Percentiles rank a stretch among this genome's conserved stretches.
Conservation (phyloP, 148 eudicot genomes). For the Drosera capensis region DNA sequence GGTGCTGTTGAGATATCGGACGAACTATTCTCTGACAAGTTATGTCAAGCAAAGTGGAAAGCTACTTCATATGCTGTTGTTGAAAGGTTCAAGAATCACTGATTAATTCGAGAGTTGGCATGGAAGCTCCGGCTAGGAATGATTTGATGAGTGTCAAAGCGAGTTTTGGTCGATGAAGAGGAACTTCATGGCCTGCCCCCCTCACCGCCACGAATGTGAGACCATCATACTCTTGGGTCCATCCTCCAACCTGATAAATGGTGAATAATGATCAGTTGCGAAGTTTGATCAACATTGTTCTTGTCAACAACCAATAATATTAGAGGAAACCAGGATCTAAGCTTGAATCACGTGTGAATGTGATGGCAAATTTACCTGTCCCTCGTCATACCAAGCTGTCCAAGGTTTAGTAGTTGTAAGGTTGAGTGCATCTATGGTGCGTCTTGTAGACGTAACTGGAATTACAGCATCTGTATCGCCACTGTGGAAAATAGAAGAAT, state of each 20-base stretch:
- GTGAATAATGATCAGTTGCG: background rate
- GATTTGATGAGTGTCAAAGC: constrained; percentile 57
- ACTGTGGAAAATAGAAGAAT: constrained; percentile 23
- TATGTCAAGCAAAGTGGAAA: background rate
- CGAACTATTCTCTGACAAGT: background rate
- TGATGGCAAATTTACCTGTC: constrained; percentile 42
- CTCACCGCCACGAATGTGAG: constrained; percentile 84
- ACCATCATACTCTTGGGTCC: constrained; percentile 80
- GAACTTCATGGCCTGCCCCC: constrained; percentile 99
- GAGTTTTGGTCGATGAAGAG: constrained; percentile 70
- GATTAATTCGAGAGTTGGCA: constrained; percentile 44
- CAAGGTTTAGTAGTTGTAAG: constrained; percentile 63
- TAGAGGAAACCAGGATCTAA: background rate
- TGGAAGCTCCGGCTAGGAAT: constrained; percentile 57
- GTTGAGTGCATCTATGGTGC: constrained; percentile 58
- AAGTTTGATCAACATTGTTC: background rate
- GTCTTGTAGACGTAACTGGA: constrained; percentile 85
- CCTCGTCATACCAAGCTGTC: constrained; percentile 87
- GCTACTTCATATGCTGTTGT: too few relatives aligned
- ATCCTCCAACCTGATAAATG: constrained; percentile 70
- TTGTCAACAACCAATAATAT: background rate
- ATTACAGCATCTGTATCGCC: constrained; percentile 88
- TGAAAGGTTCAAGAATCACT: constrained; percentile 15
- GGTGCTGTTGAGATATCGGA: too few relatives aligned
- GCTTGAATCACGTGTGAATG: background rate